Base-by-base conservation (phyloP, 306 rosid genomes). In the Castanea crenata region DNA sequence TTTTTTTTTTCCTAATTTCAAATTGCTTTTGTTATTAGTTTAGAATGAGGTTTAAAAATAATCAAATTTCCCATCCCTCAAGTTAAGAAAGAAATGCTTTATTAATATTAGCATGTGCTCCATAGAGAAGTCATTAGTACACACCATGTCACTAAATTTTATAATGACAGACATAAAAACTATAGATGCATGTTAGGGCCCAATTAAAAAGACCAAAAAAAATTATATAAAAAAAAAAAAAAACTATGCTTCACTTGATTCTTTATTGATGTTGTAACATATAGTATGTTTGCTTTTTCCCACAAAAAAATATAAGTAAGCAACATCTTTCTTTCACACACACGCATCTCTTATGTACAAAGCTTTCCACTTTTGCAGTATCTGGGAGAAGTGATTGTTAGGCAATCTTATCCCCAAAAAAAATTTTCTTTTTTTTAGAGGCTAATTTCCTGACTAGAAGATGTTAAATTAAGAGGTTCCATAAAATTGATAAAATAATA, bases 61-160 rank as follows among this genome's bases (percentile, higher is more conserved):
- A 65, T 57, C 75, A 78, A 88, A 73, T 83, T 85, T 68, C 80
- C 80, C 84, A 76, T 78, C 87, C 87, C 52, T 73, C 80, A 83
- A 78, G 78, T 62, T 83, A 59, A 19, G 73, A 74, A 83, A 59
- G 73, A 19, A 14, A 32, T 67, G 72, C 72, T 8, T 67, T 35
- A 34, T 16, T 65, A 4, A 29, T 34, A 8, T 16, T 67, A 34
- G 72, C 27, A 67, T 67, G 52, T 67, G 72, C 51, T 67, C 16
- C 72, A 67, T 35, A 9, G 46, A 67, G 51, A 34, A 34, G 44
- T 34, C 31, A 27, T 62, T 62, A 62, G 41, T 62, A 14, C 16
- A 62, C 21, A 67, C 73, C 20, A 78, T 76, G 41, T 62, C 55
- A 64, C 29, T 49, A 71, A 79, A 78, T 46, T 68, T 69, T 73